Evolutionary conservation across 768 basidiomycete species (phyloP), one percentile per base, ranked within the genome.

Genomic region (Crucibulum laeve): DNA sequence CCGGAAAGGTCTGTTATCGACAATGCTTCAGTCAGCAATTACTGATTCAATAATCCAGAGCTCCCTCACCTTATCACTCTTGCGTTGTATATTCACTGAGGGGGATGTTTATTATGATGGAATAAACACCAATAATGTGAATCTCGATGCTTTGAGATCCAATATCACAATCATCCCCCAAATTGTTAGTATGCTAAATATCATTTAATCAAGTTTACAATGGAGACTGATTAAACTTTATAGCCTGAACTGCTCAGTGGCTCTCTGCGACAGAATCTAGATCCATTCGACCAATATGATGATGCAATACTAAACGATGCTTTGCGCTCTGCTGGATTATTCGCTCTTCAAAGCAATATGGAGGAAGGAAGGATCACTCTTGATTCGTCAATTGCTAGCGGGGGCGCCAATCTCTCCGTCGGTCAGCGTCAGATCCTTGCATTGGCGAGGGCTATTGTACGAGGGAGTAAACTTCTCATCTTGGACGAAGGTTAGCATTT

Each of bases 341-440:
- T 66, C 35, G 61, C 74, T 4, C 47, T 70, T 25, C 62, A 71
- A 52, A 53, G 53, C 34, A 64, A 65, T 55, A 63, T 76, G 61
- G 46, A 75, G 61, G 56, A 79, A 73, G 46, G 77, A 60, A 42
- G 69, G 64, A 61, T 77, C 25, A 70, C 65, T 7, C 55, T 80
- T 21, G 75, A 80, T 42, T 73, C 63, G 18, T 48, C 50, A 10
- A 65, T 79, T 18, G 53, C 69, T 6, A 67, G 65, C 3, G 84
- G 83, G 4, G 87, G 87, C 4, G 60, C 71, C 15, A 90, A 90
- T 56, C 77, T 90, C 49, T 85, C 83, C 1, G 80, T 85, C 33
- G 88, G 88, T 18, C 86, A 90, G 53, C 61, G 86, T 7, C 87
- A 90, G 52, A 71, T 84, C 37, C 70, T 84, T 37, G 80, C 80